Conservation (phyloP, 257 asterid species). For the Solanum pinnatisectum region DNA sequence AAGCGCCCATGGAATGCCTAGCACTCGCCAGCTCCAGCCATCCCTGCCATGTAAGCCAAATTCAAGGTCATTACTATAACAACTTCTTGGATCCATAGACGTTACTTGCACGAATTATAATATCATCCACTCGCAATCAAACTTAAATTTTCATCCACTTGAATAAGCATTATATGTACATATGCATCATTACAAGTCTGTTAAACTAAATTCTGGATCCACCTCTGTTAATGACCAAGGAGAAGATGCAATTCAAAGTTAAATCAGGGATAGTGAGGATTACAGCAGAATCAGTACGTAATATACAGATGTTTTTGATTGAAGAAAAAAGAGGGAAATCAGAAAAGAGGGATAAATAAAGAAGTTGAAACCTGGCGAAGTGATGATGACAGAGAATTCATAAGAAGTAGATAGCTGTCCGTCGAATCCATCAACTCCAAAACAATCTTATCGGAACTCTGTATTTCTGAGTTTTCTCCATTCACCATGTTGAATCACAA, state of each 20-base stretch:
- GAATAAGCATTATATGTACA: not conserved
- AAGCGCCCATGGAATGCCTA: conserved; percentile 78
- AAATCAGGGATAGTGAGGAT: not conserved
- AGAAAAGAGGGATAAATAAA: not conserved
- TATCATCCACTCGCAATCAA: not conserved
- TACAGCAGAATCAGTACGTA: not conserved
- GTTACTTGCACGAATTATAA: not conserved
- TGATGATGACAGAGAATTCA: conserved; percentile 59
- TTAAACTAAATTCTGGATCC: not conserved
- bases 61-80: not conserved
- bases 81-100: not conserved
- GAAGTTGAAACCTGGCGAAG: conserved; percentile 66
- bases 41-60: conserved; percentile 33
- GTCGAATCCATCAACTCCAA: conserved; percentile 62
- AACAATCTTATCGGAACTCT: conserved; percentile 29
- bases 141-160: not conserved
- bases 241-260: not conserved
- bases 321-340: not conserved
- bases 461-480: not conserved
- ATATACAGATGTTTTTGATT: not conserved
- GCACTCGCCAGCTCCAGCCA: conserved; percentile 92
- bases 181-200: not conserved
- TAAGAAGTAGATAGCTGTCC: conserved; percentile 54
- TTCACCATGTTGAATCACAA: not conserved
- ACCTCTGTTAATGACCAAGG: not conserved